Percentiles rank a stretch among this genome's conserved stretches.
These are phyloP conservation scores for Solanum rostratum DNA, from an alignment of 257 asterid genomes.

Conservation along the genomic window DNA sequence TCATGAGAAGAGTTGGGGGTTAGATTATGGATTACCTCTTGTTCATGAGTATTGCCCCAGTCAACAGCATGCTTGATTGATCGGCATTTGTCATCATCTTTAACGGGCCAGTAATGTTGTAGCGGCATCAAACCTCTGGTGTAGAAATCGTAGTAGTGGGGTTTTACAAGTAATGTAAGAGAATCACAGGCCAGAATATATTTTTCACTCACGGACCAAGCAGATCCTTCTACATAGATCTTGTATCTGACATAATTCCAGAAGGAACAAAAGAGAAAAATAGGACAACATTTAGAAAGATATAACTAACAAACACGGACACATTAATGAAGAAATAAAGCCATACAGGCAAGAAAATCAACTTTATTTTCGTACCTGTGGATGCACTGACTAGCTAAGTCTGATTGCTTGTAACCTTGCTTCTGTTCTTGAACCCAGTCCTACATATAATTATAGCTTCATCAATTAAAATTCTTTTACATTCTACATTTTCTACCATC, in stretches of 20 bases:
- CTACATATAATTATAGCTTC: constrained; percentile 19
- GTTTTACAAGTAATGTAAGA: constrained; percentile 42
- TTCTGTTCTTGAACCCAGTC: constrained; percentile 48
- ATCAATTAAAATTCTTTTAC: neutral
- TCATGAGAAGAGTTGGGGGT: neutral
- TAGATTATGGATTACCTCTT: constrained; percentile 23
- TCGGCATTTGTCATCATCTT: constrained; percentile 49
- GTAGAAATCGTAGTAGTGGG: constrained; percentile 70
- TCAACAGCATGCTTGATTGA: constrained; percentile 79
- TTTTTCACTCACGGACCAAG: constrained; percentile 96
- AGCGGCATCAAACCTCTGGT: constrained; percentile 71
- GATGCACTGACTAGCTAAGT: constrained; percentile 67
- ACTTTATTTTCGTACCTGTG: constrained; percentile 35
- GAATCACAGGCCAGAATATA: constrained; percentile 90
- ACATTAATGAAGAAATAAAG: neutral
- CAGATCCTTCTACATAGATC: constrained; percentile 80
- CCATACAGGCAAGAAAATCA: neutral
- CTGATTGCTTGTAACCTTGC: constrained; percentile 61
- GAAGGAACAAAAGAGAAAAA: neutral
- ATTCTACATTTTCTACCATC: neutral
- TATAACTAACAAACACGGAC: neutral
- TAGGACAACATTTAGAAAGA: neutral
- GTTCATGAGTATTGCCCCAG: constrained; percentile 60
- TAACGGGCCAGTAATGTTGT: constrained; percentile 84
- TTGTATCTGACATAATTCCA: constrained; percentile 41